Percentiles rank a stretch among this genome's conserved stretches.
These are phyloP conservation scores for Quercus ilex DNA, from an alignment of 306 rosid species.

Conservation along the genomic window DNA sequence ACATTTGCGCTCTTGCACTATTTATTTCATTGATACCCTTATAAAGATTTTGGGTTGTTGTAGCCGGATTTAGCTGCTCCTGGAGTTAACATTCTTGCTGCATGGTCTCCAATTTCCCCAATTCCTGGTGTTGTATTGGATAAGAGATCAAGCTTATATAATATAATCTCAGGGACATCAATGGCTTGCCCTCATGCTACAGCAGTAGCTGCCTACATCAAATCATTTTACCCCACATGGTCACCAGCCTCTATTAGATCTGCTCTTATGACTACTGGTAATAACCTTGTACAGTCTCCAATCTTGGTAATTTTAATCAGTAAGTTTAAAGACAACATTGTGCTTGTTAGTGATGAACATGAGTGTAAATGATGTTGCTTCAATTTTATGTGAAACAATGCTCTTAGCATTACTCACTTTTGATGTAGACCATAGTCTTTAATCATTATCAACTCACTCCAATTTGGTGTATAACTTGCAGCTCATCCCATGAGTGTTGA, in stretches of 20 bases:
- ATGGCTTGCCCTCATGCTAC: constrained; percentile 40
- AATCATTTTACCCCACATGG: constrained; percentile 35
- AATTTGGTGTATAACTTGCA: constrained; percentile 2
- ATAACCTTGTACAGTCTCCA: neutral
- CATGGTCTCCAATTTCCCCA: constrained; percentile 31
- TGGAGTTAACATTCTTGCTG: constrained; percentile 35
- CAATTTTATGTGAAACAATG: too few relatives aligned
- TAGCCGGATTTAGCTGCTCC: constrained; percentile 26
- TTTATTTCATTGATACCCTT: neutral
- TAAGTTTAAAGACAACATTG: too few relatives aligned
- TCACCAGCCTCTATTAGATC: constrained; percentile 35
- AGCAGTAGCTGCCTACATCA: constrained; percentile 27
- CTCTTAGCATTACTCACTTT: too few relatives aligned
- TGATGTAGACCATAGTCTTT: too few relatives aligned
- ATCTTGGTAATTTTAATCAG: too few relatives aligned
- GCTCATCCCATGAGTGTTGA: constrained; percentile 17
- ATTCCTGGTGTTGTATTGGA: constrained; percentile 11
- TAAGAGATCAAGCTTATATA: constrained; percentile 11
- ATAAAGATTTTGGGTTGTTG: neutral
- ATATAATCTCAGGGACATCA: constrained; percentile 39
- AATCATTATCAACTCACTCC: neutral
- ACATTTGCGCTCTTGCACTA: too few relatives aligned
- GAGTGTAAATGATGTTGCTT: too few relatives aligned
- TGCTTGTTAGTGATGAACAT: too few relatives aligned
- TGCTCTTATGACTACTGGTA: constrained; percentile 38